Evolutionary conservation across 371 early-diverging fungal species (phyloP).

Genomic region (Coemansia sp.): DNA sequence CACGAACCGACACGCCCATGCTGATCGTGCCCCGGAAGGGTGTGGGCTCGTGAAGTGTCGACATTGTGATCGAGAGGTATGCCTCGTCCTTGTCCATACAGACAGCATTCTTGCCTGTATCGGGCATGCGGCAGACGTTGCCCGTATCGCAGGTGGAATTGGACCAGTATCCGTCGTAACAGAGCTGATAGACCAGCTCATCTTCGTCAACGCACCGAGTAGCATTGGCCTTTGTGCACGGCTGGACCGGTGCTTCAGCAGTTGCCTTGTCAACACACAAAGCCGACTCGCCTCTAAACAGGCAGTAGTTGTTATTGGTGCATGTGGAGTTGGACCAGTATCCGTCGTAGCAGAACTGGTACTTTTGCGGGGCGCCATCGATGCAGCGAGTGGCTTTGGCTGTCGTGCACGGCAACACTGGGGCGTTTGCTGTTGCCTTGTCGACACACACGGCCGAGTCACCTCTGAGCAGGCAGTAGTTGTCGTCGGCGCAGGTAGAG

Average conservation of each 20-base stretch:
- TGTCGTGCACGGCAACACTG: conserved; percentile 13
- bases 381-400: conserved; percentile 29
- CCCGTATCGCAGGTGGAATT: conserved; percentile 32
- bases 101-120: conserved; percentile 17
- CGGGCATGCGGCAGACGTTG: conserved; percentile 37
- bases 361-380: conserved; percentile 3
- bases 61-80: neutral
- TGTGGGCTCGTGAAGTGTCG: conserved; percentile 14
- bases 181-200: conserved; percentile 35
- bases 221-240: conserved; percentile 19
- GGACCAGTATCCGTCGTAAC: conserved; percentile 37
- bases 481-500: conserved; percentile 31
- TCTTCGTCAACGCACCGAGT: conserved; percentile 19
- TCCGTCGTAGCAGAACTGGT: conserved; percentile 27
- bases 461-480: conserved; percentile 15
- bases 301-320: conserved; percentile 25
- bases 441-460: conserved; percentile 22
- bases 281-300: conserved; percentile 23
- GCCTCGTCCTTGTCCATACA: conserved; percentile 32
- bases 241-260: conserved; percentile 33
- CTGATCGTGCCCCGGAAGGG: neutral
- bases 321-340: conserved; percentile 33
- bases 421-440: conserved; percentile 29
- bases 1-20: neutral
- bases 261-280: conserved; percentile 26